phyloP scores from a whole-genome alignment of 2,329 filamentous ascomycete genomes.

The Aschersonia sp. region DNA sequence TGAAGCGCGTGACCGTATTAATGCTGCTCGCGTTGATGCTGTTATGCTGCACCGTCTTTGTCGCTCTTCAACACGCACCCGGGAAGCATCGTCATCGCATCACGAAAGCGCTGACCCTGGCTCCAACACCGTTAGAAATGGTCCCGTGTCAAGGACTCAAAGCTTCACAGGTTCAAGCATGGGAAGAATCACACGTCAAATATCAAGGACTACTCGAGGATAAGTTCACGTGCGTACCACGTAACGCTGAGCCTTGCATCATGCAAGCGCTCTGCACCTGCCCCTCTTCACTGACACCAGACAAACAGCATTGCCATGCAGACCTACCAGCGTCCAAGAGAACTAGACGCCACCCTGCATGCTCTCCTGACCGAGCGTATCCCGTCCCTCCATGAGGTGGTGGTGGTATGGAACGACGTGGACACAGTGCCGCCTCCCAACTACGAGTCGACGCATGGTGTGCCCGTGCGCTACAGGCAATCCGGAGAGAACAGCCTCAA shows the following conservation, averaged over 20 bases:
- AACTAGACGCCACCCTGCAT: conserved; percentile 16
- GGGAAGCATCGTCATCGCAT: neutral
- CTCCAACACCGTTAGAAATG: neutral
- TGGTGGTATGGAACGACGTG: conserved; percentile 22
- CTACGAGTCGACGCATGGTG: conserved; percentile 14
- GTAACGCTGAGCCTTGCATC: neutral
- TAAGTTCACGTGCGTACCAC: conserved; percentile 14
- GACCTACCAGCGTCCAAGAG: conserved; percentile 20
- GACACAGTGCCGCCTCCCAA: conserved; percentile 13
- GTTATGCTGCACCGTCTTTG: neutral
- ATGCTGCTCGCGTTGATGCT: neutral
- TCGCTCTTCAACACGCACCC: neutral
- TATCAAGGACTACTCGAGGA: conserved; percentile 12
- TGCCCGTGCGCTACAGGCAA: conserved; percentile 18
- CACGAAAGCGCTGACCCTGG: neutral
- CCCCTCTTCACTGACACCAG: too few species aligned
- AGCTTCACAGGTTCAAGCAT: conserved; percentile 3
- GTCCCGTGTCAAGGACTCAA: neutral
- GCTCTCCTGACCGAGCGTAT: conserved; percentile 14
- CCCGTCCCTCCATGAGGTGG: conserved; percentile 21
- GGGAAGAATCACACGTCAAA: conserved; percentile 10
- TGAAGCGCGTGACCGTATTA: neutral
- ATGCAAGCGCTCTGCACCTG: too few species aligned
- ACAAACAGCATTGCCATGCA: conserved; percentile 19
- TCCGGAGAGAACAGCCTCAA: conserved; percentile 20